phyloP scores from a whole-genome alignment of 163 green algal species.

The Scenedesmus sp. region DNA sequence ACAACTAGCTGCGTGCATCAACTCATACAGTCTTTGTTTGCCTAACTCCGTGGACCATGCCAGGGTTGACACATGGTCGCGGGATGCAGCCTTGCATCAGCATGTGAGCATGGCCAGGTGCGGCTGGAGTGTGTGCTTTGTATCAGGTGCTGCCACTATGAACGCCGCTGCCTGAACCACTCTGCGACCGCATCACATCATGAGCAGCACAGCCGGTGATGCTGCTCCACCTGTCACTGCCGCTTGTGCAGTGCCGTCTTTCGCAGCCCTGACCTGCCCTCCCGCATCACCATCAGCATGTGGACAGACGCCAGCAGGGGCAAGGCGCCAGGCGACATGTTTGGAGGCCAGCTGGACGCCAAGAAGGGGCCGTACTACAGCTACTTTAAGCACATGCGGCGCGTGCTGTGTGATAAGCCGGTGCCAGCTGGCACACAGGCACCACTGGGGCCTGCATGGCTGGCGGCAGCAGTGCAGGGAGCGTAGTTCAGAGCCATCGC shows the following conservation, averaged over 20 bases:
- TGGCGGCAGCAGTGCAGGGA: not conserved
- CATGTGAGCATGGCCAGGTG: too few relatives aligned
- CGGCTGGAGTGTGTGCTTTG: too few relatives aligned
- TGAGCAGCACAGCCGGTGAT: too few relatives aligned
- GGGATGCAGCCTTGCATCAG: too few relatives aligned
- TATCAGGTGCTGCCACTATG: not conserved
- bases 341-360: conserved; percentile 6
- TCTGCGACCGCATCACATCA: too few relatives aligned
- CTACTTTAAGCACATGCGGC: conserved; percentile 22
- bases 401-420: conserved; percentile 21
- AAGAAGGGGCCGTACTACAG: not conserved
- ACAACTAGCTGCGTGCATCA: too few relatives aligned
- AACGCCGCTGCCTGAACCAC: too few relatives aligned
- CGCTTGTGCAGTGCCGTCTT: not conserved
- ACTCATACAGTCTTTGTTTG: too few relatives aligned
- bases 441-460: conserved; percentile 1
- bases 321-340: not conserved
- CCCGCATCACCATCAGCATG: conserved; percentile 7
- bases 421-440: not conserved
- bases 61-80: too few relatives aligned
- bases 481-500: not conserved
- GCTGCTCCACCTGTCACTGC: too few relatives aligned
- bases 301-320: conserved; percentile 20
- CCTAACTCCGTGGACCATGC: too few relatives aligned
- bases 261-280: conserved; percentile 15